phyloP scores from a whole-genome alignment of 768 basidiomycete genomes.

The Amanita molliuscula region DNA sequence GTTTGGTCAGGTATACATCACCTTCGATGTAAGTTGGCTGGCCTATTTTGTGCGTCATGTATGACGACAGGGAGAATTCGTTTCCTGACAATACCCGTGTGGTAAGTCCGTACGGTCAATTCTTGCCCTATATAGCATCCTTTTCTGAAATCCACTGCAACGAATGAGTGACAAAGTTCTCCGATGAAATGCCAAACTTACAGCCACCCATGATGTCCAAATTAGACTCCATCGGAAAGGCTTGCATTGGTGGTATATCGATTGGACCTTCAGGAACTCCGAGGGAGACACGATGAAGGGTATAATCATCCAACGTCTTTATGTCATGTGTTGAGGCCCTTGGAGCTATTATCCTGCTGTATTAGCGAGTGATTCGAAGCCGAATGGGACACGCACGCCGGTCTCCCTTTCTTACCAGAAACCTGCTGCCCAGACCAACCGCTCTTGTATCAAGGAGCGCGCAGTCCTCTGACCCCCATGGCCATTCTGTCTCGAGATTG shows the following conservation, averaged over 20 bases:
- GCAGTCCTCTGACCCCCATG: slow-evolving; percentile 50
- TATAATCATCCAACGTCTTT: slow-evolving; percentile 45
- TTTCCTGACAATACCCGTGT: slow-evolving; percentile 86
- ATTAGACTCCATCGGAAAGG: slow-evolving; percentile 92
- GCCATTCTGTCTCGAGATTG: slow-evolving; percentile 27
- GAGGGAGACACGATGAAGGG: slow-evolving; percentile 65
- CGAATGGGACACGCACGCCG: slow-evolving; percentile 44
- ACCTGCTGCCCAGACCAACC: slow-evolving; percentile 67
- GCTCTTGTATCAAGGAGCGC: slow-evolving; percentile 56
- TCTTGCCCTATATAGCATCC: slow-evolving; percentile 99
- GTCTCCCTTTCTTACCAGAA: slow-evolving; percentile 61
- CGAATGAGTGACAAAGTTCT: slow-evolving; percentile 8
- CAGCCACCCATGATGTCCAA: slow-evolving; percentile 91
- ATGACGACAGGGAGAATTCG: slow-evolving; percentile 77
- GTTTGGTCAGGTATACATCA: not conserved
- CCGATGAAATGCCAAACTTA: slow-evolving; percentile 28
- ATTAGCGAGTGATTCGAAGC: not conserved
- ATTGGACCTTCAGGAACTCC: slow-evolving; percentile 82
- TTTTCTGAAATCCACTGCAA: slow-evolving; percentile 84
- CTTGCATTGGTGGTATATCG: slow-evolving; percentile 68
- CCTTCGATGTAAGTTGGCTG: slow-evolving; percentile 8
- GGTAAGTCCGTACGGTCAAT: slow-evolving; percentile 91
- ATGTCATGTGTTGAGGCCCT: slow-evolving; percentile 40
- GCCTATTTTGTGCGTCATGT: slow-evolving; percentile 27
- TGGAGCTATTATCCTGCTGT: slow-evolving; percentile 37